These are phyloP conservation scores for Podaxis sp. DNA, from an alignment of 768 basidiomycete species.

Conservation along the genomic window DNA sequence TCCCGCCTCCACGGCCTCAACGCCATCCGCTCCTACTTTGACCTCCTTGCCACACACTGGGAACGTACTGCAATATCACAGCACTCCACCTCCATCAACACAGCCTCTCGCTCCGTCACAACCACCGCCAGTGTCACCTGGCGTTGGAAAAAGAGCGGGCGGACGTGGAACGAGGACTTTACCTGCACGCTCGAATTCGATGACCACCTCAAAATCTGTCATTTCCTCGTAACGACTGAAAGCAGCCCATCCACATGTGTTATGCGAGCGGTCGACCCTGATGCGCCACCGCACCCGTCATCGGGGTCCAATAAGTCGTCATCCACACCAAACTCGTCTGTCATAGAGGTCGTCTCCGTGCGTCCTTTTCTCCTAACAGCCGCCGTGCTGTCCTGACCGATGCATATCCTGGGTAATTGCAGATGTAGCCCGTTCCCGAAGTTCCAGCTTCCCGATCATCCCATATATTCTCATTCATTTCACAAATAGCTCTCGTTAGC, in stretches of 20 bases:
- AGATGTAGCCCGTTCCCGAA: not conserved
- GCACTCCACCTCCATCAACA: slow-evolving; percentile 24
- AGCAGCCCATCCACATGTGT: slow-evolving; percentile 42
- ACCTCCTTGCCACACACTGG: slow-evolving; percentile 47
- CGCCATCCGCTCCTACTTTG: slow-evolving; percentile 50
- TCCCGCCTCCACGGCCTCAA: slow-evolving; percentile 41
- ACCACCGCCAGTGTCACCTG: slow-evolving; percentile 41
- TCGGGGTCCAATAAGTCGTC: not conserved
- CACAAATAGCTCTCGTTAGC: slow-evolving; percentile 4
- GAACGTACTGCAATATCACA: slow-evolving; percentile 31
- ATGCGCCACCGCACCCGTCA: not conserved
- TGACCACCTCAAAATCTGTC: slow-evolving; percentile 40
- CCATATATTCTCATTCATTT: not conserved
- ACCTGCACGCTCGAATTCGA: slow-evolving; percentile 45
- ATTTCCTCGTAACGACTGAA: slow-evolving; percentile 40
- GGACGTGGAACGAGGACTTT: slow-evolving; percentile 46
- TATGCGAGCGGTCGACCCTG: slow-evolving; percentile 42
- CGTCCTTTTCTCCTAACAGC: not conserved
- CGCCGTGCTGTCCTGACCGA: not conserved
- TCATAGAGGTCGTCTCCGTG: not conserved
- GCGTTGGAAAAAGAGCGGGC: slow-evolving; percentile 45
- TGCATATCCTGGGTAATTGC: not conserved
- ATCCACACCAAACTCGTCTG: not conserved
- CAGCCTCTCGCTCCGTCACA: slow-evolving; percentile 27
- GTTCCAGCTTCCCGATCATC: not conserved